Conservation (phyloP, 2,329 filamentous ascomycete species). For the Verticillium nubilum region DNA sequence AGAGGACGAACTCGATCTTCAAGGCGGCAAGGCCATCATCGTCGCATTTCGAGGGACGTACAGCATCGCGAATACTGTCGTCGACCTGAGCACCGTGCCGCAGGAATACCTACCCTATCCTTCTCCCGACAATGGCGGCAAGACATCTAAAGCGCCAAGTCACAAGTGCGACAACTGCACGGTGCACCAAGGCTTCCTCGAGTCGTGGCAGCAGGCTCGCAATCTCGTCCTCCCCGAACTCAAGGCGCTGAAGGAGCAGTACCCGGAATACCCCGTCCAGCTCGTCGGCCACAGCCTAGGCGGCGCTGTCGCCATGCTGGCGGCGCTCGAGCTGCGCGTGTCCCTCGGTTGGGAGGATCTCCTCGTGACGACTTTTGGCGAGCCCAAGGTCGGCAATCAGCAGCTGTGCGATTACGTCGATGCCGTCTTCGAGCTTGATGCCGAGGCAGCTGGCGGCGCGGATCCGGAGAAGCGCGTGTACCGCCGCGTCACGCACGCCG, state of each 20-base stretch:
- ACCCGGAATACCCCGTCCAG: slow-evolving; percentile 68
- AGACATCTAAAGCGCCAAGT: slow-evolving; percentile 27
- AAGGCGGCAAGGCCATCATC: slow-evolving; percentile 50
- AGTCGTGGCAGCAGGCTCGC: slow-evolving; percentile 75
- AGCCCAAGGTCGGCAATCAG: slow-evolving; percentile 64
- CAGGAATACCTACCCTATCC: slow-evolving; percentile 91
- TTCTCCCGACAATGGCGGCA: slow-evolving; percentile 38
- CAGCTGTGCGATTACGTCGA: slow-evolving; percentile 53
- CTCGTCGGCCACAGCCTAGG: slow-evolving; percentile 89
- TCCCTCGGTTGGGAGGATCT: slow-evolving; percentile 68
- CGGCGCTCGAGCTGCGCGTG: slow-evolving; percentile 70
- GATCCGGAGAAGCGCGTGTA: slow-evolving; percentile 41
- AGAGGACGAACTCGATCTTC: slow-evolving; percentile 10
- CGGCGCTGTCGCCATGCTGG: slow-evolving; percentile 84
- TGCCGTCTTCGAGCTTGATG: slow-evolving; percentile 39
- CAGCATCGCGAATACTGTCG: slow-evolving; percentile 83
- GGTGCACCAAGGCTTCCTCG: slow-evolving; percentile 85
- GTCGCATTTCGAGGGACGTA: slow-evolving; percentile 94
- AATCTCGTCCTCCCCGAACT: slow-evolving; percentile 64
- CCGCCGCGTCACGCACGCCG: slow-evolving; percentile 75
- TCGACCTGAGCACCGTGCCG: slow-evolving; percentile 82
- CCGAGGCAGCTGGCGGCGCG: slow-evolving; percentile 9
- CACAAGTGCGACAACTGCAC: slow-evolving; percentile 78
- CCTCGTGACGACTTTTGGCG: slow-evolving; percentile 86
- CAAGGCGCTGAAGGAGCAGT: slow-evolving; percentile 46